A percentile compares a stretch with the other conserved stretches of the same genome.
Conservation (phyloP, 2,329 filamentous ascomycete genomes). For the Neurospora sp. region DNA sequence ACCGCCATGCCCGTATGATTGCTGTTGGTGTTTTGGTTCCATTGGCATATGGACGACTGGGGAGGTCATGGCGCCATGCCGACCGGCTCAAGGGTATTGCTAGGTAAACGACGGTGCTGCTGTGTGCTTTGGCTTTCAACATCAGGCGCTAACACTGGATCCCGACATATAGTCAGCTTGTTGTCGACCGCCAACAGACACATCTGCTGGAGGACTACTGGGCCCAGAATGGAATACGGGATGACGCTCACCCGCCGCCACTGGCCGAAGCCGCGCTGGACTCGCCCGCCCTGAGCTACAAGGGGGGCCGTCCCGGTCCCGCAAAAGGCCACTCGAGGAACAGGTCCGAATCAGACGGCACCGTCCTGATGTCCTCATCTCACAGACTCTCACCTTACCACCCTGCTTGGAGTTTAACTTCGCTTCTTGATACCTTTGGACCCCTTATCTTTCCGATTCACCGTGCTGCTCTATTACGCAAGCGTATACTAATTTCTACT, state of each 20-base stretch:
- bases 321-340: slow-evolving; percentile 40
- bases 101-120: slow-evolving; percentile 35
- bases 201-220: slow-evolving; percentile 69
- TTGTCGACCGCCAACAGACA: slow-evolving; percentile 53
- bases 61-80: slow-evolving; percentile 83
- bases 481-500: slow-evolving; percentile 78
- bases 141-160: background rate
- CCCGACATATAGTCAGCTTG: slow-evolving; percentile 40
- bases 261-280: slow-evolving; percentile 39
- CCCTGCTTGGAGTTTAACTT: slow-evolving; percentile 72
- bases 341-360: slow-evolving; percentile 52
- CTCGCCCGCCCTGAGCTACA: slow-evolving; percentile 40
- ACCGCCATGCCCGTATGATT: slow-evolving; percentile 85
- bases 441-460: slow-evolving; percentile 88
- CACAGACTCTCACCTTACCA: slow-evolving; percentile 68
- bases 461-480: slow-evolving; percentile 73
- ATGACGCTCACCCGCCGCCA: slow-evolving; percentile 26
- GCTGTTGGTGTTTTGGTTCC: slow-evolving; percentile 84
- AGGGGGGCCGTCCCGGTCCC: slow-evolving; percentile 25
- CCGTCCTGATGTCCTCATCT: slow-evolving; percentile 45
- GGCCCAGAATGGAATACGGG: slow-evolving; percentile 46
- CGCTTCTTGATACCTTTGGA: slow-evolving; percentile 73
- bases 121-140: background rate
- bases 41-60: slow-evolving; percentile 72
- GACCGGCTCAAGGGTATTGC: slow-evolving; percentile 65